A percentile compares a stretch with the other conserved stretches of the same genome.
Conservation (phyloP, 78 protist genomes). For the Dictyostelium citrinum region DNA sequence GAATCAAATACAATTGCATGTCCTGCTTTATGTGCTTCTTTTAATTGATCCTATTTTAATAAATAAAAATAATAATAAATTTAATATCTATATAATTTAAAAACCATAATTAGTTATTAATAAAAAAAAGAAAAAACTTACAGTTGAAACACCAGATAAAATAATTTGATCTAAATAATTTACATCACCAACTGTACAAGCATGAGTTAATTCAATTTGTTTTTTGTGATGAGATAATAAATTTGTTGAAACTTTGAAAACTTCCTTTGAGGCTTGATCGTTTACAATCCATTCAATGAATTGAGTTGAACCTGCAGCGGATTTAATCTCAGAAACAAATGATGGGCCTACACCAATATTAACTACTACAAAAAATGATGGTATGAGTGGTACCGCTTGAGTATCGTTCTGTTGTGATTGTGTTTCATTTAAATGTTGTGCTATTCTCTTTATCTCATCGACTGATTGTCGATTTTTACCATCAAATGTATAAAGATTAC, state of each 20-base stretch:
- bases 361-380: conserved; percentile 45
- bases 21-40: conserved; percentile 80
- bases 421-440: background rate
- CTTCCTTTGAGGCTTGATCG: background rate
- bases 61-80: background rate
- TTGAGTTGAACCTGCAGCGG: background rate
- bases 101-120: no score
- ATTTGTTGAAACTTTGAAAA: background rate
- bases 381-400: background rate
- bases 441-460: conserved; percentile 25
- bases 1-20: conserved; percentile 82
- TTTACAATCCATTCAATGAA: conserved; percentile 36
- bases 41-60: conserved; percentile 40
- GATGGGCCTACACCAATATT: conserved; percentile 25
- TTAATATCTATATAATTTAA: background rate
- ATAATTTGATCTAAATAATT: conserved; percentile 57
- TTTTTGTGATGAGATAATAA: conserved; percentile 36
- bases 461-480: conserved; percentile 18
- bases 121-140: background rate
- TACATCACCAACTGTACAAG: conserved; percentile 40
- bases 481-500: conserved; percentile 53
- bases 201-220: conserved; percentile 34
- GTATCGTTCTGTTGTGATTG: background rate
- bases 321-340: conserved; percentile 11
- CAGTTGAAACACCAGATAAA: conserved; percentile 55